Evolutionary conservation across 202 grass and related monocot genomes (phyloP).

Genomic region (Schoenoplectus triqueter): DNA sequence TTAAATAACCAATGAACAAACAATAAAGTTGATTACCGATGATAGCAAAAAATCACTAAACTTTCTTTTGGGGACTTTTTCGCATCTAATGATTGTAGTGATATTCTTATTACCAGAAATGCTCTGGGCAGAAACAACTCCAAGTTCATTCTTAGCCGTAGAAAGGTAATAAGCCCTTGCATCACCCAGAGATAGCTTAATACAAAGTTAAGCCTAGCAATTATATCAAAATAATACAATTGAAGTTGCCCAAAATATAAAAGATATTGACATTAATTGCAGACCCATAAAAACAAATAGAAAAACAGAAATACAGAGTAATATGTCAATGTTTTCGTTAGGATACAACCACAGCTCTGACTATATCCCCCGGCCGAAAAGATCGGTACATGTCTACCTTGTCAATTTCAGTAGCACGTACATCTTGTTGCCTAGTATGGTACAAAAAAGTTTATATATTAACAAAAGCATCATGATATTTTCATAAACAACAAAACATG

Average conservation of each 20-base stretch:
- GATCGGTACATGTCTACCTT: constrained; percentile 98
- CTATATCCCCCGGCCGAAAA: constrained; percentile 49
- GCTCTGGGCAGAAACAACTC: constrained; percentile 95
- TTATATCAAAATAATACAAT: constrained; percentile 5
- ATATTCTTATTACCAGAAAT: constrained; percentile 60
- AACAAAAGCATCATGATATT: not conserved
- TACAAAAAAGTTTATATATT: not conserved
- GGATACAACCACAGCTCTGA: constrained; percentile 58
- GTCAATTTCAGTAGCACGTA: constrained; percentile 96
- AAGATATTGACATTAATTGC: not conserved
- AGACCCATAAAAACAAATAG: not conserved
- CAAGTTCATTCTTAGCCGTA: constrained; percentile 92
- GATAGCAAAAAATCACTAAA: not conserved
- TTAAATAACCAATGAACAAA: constrained; percentile 15
- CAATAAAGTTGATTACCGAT: not conserved
- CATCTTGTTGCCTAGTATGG: constrained; percentile 84
- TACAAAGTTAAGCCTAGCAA: constrained; percentile 58
- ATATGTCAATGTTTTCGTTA: not conserved
- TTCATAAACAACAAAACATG: not conserved
- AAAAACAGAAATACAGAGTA: not conserved
- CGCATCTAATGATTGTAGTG: not conserved
- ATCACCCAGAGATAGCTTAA: constrained; percentile 95
- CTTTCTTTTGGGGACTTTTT: not conserved
- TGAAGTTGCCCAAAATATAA: constrained; percentile 5
- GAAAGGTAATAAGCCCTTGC: constrained; percentile 99